phyloP scores from a whole-genome alignment of 495 filamentous ascomycete species.

The Podospora australis region DNA sequence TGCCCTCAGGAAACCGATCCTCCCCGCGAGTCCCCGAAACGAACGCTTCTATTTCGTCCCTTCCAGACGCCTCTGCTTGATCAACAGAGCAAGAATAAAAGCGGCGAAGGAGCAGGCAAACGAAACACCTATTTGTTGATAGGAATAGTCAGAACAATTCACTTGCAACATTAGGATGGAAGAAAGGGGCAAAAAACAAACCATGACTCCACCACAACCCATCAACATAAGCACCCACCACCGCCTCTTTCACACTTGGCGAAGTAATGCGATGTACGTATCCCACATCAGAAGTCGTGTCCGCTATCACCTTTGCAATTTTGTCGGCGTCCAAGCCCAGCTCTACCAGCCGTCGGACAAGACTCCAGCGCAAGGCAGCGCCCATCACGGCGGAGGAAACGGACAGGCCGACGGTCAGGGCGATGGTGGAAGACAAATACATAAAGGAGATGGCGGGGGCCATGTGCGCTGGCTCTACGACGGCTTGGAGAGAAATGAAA shows the following conservation, averaged over 20 bases:
- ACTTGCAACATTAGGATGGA: constrained; percentile 11
- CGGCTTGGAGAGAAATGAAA: constrained; percentile 52
- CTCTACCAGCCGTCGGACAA: constrained; percentile 16
- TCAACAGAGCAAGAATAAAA: constrained; percentile 18
- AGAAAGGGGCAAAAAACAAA: constrained; percentile 20
- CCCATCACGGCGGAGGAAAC: constrained; percentile 40
- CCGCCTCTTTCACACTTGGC: constrained; percentile 21
- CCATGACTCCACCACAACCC: constrained; percentile 35
- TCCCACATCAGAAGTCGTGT: constrained; percentile 40
- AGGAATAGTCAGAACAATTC: neutral
- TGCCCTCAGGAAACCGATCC: too few species aligned
- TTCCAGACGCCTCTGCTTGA: constrained; percentile 18
- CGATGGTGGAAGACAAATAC: constrained; percentile 45
- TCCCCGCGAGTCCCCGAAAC: too few species aligned
- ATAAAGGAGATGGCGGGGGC: constrained; percentile 52
- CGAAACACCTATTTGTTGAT: constrained; percentile 25
- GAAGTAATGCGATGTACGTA: constrained; percentile 43
- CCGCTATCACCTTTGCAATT: constrained; percentile 28
- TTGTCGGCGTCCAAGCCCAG: constrained; percentile 20
- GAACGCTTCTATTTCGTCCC: neutral
- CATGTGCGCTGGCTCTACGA: constrained; percentile 44
- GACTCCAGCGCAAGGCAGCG: constrained; percentile 17
- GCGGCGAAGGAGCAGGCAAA: constrained; percentile 17
- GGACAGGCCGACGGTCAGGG: constrained; percentile 48
- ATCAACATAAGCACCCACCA: constrained; percentile 31